Percentiles rank a stretch among this genome's conserved stretches.
Evolutionary conservation across 2,329 filamentous ascomycete species (phyloP).

Genomic region (Penicillium freii): DNA sequence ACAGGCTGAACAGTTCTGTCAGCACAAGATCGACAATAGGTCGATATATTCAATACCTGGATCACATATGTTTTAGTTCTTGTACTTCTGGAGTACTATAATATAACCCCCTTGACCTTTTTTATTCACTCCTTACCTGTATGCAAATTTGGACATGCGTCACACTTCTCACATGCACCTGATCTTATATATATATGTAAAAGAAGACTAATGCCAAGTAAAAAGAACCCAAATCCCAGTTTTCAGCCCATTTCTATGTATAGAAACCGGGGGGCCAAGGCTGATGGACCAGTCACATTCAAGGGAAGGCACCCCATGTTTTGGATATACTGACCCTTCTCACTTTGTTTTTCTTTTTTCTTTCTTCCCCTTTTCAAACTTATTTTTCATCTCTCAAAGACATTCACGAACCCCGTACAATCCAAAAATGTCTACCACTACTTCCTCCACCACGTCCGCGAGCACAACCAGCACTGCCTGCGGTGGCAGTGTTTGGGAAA

Average conservation of each 20-base stretch:
- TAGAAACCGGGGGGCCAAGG: neutral
- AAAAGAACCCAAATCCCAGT: neutral
- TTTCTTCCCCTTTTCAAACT: neutral
- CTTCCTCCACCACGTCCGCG: conserved; percentile 17
- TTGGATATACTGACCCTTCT: neutral
- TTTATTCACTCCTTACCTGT: neutral
- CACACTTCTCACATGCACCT: conserved; percentile 1
- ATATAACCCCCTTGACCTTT: neutral
- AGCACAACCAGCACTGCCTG: conserved; percentile 21
- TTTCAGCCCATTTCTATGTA: conserved; percentile 5
- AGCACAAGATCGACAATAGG: neutral
- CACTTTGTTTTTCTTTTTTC: neutral
- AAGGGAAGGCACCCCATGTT: neutral
- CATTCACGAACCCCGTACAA: neutral
- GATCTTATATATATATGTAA: neutral
- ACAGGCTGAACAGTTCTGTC: neutral
- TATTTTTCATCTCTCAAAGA: neutral
- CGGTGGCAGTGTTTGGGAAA: conserved; percentile 40
- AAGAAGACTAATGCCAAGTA: neutral
- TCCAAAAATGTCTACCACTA: conserved; percentile 25
- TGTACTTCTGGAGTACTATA: neutral
- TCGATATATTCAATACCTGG: neutral
- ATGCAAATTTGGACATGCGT: neutral
- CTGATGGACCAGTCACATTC: conserved; percentile 3
- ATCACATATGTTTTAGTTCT: neutral